Conservation (phyloP, 805 yeast genomes). For the Saccharomycopsis sp. region DNA sequence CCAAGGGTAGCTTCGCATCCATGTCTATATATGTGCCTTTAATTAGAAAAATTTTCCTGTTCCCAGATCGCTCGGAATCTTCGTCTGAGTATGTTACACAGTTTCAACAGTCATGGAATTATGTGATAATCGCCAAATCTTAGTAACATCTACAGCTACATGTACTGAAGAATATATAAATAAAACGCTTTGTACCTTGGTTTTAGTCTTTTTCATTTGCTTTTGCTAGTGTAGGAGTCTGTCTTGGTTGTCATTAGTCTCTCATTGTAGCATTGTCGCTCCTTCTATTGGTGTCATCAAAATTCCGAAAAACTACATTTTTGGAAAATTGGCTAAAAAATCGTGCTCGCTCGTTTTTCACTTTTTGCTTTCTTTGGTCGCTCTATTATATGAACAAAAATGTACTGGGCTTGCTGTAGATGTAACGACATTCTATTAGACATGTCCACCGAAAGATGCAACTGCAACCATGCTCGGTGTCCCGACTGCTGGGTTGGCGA, state of each 20-base stretch:
- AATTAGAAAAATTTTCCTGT: not conserved
- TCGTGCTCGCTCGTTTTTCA: not conserved
- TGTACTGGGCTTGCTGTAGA: not conserved
- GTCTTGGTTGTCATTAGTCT: not conserved
- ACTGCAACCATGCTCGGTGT: not conserved
- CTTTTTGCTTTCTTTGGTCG: not conserved
- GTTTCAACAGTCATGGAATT: not conserved
- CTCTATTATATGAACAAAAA: not conserved
- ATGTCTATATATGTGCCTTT: not conserved
- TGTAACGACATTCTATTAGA: not conserved
- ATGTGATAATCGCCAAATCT: not conserved
- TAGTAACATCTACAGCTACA: not conserved
- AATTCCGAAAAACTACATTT: not conserved
- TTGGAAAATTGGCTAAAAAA: not conserved
- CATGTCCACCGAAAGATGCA: not conserved
- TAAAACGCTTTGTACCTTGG: not conserved
- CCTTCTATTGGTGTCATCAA: not conserved
- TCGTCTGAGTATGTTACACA: not conserved
- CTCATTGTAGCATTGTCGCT: not conserved
- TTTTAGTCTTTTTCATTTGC: not conserved
- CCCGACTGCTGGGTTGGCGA: not conserved
- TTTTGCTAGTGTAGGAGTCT: not conserved
- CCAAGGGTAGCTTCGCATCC: not conserved
- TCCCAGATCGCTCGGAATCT: not conserved
- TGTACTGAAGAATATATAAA: not conserved